Evolutionary conservation across 495 filamentous ascomycete genomes (phyloP).

Genomic region (Cercophora scortea): DNA sequence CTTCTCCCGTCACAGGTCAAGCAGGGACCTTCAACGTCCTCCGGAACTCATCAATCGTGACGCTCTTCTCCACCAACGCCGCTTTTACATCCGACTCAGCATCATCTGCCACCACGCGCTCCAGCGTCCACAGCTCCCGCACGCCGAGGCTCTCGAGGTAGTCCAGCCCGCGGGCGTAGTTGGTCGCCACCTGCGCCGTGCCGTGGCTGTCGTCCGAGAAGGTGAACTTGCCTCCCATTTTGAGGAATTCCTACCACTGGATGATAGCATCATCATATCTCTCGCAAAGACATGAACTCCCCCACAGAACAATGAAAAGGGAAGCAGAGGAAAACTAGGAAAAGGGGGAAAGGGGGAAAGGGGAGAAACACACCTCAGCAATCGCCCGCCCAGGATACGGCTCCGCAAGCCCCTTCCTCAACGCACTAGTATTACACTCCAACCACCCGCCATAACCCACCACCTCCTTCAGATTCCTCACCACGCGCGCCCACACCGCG

Average conservation of each 20-base stretch:
- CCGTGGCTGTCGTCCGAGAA: conserved; percentile 90
- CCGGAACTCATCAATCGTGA: conserved; percentile 22
- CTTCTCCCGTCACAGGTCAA: too few relatives aligned
- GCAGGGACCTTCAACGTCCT: not conserved
- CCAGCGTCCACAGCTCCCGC: conserved; percentile 39
- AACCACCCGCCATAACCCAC: conserved; percentile 69
- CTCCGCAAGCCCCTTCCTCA: conserved; percentile 85
- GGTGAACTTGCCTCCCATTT: conserved; percentile 69
- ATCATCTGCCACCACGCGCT: conserved; percentile 16
- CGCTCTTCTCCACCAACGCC: conserved; percentile 23
- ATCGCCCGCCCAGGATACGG: conserved; percentile 80
- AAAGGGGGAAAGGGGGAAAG: too few relatives aligned
- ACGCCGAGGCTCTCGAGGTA: conserved; percentile 47
- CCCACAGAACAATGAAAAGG: not conserved
- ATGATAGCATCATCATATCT: too few relatives aligned
- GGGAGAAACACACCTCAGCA: conserved; percentile 53
- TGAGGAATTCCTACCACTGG: conserved; percentile 30
- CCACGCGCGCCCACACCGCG: conserved; percentile 68
- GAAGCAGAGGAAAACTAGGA: too few relatives aligned
- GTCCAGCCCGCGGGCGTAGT: conserved; percentile 41
- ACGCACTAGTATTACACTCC: conserved; percentile 77
- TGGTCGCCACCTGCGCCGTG: conserved; percentile 65
- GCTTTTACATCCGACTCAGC: conserved; percentile 9
- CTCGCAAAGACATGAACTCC: not conserved
- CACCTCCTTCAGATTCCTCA: conserved; percentile 66